These are phyloP conservation scores for Macrophomina pseudophaseolina DNA, from an alignment of 2,329 filamentous ascomycete genomes.

Conservation along the genomic window DNA sequence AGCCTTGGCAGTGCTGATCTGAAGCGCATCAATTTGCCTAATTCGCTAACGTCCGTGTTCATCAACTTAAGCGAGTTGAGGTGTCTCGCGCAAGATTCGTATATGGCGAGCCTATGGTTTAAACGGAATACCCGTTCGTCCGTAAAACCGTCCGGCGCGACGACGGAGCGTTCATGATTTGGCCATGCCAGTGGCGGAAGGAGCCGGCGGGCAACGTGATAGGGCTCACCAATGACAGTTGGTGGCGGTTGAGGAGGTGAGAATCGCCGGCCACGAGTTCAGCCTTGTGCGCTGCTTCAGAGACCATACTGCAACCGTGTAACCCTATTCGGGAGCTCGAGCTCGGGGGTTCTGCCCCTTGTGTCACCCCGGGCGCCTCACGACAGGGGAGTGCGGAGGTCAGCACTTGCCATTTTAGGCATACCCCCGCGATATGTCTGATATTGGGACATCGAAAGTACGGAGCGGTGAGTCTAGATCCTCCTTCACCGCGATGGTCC, in stretches of 20 bases:
- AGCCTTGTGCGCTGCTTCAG: constrained; percentile 17
- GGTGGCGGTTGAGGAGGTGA: not conserved
- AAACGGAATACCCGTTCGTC: not conserved
- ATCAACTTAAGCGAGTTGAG: not conserved
- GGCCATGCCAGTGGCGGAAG: not conserved
- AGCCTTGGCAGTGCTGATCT: not conserved
- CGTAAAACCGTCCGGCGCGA: not conserved
- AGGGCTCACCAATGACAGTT: constrained; percentile 13
- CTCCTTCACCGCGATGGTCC: not conserved
- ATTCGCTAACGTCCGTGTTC: not conserved
- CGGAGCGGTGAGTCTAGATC: constrained; percentile 11
- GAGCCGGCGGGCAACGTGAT: not conserved
- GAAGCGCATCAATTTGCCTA: not conserved
- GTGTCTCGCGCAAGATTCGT: not conserved
- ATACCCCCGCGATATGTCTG: constrained; percentile 16
- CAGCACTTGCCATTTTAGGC: constrained; percentile 15
- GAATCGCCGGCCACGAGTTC: not conserved
- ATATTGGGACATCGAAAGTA: not conserved
- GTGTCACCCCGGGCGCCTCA: constrained; percentile 7
- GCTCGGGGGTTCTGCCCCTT: constrained; percentile 6
- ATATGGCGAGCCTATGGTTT: not conserved
- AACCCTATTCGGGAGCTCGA: constrained; percentile 13
- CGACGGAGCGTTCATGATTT: not conserved
- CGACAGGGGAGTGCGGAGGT: constrained; percentile 11
- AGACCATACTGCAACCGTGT: constrained; percentile 1